Conservation (phyloP, 148 eudicot species). For the Beta vulgaris region DNA sequence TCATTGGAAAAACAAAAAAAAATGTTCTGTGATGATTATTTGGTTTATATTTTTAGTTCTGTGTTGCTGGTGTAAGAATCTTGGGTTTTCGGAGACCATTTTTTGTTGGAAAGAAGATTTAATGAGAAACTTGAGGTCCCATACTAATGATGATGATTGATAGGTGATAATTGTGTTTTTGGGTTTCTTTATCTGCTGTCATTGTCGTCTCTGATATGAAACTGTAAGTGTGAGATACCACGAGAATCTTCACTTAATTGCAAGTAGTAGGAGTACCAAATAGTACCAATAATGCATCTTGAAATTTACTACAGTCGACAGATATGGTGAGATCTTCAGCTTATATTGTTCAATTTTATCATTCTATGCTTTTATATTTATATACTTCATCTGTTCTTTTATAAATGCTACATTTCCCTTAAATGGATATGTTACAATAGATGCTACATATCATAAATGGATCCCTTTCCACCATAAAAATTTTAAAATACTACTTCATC, state of each 20-base stretch:
- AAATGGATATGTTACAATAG: no score
- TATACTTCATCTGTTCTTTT: no score
- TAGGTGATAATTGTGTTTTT: not conserved
- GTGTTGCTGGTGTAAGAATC: conserved; percentile 13
- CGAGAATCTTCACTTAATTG: not conserved
- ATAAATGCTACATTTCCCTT: no score
- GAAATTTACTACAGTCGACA: no score
- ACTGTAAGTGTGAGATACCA: no score
- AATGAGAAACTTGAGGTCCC: not conserved
- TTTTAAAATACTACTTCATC: no score
- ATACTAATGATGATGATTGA: not conserved
- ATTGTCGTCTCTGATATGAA: not conserved
- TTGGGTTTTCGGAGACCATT: conserved; percentile 16
- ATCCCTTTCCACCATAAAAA: no score
- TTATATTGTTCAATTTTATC: no score
- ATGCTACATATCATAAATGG: no score
- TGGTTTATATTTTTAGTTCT: conserved; percentile 13
- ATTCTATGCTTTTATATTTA: not conserved
- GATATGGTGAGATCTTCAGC: no score
- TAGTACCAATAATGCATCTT: no score
- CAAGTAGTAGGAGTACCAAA: no score
- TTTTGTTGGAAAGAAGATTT: conserved; percentile 13
- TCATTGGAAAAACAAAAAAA: conserved; percentile 23
- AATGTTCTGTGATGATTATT: not conserved
- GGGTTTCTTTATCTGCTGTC: not conserved